Base-by-base conservation (phyloP, 306 rosid species). In the Lablab purpureus region DNA sequence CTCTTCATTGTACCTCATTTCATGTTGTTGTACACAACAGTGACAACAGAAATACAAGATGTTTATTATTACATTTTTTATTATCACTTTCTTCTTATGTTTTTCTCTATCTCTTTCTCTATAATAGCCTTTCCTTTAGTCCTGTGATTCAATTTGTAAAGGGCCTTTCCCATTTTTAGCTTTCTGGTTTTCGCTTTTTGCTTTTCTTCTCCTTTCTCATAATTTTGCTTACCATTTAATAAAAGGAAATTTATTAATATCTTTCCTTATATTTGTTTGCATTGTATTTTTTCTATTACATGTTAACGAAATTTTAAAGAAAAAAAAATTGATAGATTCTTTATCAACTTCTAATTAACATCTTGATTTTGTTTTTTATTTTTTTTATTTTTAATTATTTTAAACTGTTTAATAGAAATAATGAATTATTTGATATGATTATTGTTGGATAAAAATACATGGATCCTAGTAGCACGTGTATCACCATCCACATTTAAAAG, bases 201-300 rank as follows among this genome's bases (percentile, higher is more conserved):
- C 79, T 74, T 82, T 83, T 81, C 68, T 83, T 81, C 68, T 66
- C 67, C 40, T 30, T 55, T 70, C 67, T 83, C 83, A 85, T 83
- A 85, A 81, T 87, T 63, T 76, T 62, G 83, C 76, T 70, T 76
- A 25, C 17, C 65, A 23, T 62, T 56, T 27, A 79, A 21, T 73
- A 55, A 73, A 78, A 67, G 69, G 21, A 19, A 72, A 49, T n/a
- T 70, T 25, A 12, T 69, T 18, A 30, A 28, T 8, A 7, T 0
- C 17, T 37, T 3, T 37, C 21, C 12, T 23, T 8, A 15, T 28
- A 17, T 40, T 51, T 50, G 28, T 41, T 41, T 45, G 18, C 12
- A 10, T 60, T 14, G 50, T 13, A 58, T 17, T 34, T n/a, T 34
- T 22, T 4, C 18, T 64, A 32, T 17, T 36, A 15, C 17, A 27